Evolutionary conservation across 139 green algal species (phyloP).

Genomic region (Raphidocelis subcapitata): DNA sequence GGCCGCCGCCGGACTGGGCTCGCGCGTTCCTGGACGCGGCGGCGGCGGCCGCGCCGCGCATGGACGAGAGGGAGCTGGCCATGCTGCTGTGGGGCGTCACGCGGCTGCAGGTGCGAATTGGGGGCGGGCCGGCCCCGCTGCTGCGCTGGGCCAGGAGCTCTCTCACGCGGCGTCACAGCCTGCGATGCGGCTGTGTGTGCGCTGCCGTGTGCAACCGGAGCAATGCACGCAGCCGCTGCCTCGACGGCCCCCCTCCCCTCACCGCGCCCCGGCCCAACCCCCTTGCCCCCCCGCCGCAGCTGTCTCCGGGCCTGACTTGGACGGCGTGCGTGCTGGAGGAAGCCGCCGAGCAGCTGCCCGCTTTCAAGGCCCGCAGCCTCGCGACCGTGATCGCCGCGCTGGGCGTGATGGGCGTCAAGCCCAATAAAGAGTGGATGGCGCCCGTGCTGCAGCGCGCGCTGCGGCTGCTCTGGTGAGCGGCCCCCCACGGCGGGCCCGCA

Average conservation of each 20-base stretch:
- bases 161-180: too few relatives aligned
- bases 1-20: conserved; percentile 4
- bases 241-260: too few relatives aligned
- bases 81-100: conserved; percentile 54
- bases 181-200: too few relatives aligned
- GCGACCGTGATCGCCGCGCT: conserved; percentile 41
- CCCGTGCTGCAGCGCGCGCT: conserved; percentile 9
- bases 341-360: conserved; percentile 26
- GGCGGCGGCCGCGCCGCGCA: neutral
- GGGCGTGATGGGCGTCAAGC: conserved; percentile 36
- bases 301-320: neutral
- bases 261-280: too few relatives aligned
- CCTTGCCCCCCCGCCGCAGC: too few relatives aligned
- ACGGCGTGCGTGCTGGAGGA: conserved; percentile 28
- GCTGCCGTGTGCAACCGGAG: too few relatives aligned
- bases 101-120: conserved; percentile 30
- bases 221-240: too few relatives aligned
- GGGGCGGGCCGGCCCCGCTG: too few relatives aligned
- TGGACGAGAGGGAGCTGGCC: conserved; percentile 38
- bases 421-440: conserved; percentile 33
- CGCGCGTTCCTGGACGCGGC: neutral
- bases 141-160: neutral
- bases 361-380: conserved; percentile 36
- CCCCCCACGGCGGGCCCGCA: too few relatives aligned
- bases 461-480: conserved; percentile 4